Evolutionary conservation across 139 green algal genomes (phyloP).

Genomic region (Medakamo hakoo): DNA sequence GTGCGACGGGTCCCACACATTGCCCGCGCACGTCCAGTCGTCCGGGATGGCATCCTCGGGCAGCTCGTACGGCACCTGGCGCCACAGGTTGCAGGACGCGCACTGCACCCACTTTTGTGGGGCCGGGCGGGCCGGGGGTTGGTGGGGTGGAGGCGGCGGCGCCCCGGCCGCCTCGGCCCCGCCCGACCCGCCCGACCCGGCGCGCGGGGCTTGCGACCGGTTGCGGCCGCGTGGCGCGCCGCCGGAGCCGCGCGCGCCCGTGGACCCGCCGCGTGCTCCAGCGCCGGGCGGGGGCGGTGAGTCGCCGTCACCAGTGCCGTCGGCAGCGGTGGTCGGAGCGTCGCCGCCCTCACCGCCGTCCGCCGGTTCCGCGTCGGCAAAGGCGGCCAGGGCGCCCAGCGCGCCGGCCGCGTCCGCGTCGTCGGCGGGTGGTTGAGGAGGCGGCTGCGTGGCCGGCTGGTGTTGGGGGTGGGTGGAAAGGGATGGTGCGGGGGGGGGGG

Average conservation of each 20-base stretch:
- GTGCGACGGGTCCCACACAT: constrained; percentile 44
- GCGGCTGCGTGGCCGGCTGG: too few species aligned
- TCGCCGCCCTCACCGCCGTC: background rate
- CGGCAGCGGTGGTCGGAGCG: background rate
- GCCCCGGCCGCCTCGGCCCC: too few species aligned
- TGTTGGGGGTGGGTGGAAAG: too few species aligned
- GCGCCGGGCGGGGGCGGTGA: background rate
- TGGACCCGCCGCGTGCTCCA: too few species aligned
- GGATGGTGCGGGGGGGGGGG: background rate
- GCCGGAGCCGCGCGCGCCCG: too few species aligned
- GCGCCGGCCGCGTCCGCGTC: too few species aligned
- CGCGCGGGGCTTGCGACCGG: too few species aligned
- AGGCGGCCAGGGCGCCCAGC: background rate
- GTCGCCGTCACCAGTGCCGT: background rate
- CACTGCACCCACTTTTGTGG: constrained; percentile 80
- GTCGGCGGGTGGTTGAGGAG: too few species aligned
- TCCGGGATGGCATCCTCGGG: constrained; percentile 52
- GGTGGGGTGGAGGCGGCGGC: background rate
- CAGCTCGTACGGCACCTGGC: constrained; percentile 56
- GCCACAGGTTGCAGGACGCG: constrained; percentile 57
- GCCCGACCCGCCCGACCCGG: too few species aligned
- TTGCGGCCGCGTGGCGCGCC: background rate
- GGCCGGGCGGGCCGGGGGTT: background rate
- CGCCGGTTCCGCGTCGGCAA: background rate
- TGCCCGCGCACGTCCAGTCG: constrained; percentile 54